A percentile compares a stretch with the other conserved stretches of the same genome.
These are phyloP conservation scores for Cladosporium sphaerospermum DNA, from an alignment of 2,329 filamentous ascomycete genomes.

Conservation along the genomic window DNA sequence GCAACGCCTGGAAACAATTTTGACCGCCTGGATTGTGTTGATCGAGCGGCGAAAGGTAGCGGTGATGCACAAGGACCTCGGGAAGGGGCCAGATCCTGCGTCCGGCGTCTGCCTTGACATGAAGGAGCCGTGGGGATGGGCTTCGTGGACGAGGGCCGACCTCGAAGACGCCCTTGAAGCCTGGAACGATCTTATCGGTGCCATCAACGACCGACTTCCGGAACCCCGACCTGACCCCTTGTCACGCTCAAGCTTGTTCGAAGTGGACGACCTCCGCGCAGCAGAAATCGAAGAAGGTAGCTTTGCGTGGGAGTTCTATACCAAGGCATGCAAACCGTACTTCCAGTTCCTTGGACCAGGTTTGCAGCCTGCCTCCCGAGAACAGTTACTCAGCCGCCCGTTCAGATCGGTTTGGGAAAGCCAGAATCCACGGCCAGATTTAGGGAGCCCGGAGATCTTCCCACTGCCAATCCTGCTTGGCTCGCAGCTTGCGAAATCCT, in stretches of 20 bases:
- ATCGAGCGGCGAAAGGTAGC: slow-evolving; percentile 1
- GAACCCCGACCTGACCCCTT: neutral
- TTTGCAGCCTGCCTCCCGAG: neutral
- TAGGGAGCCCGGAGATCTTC: neutral
- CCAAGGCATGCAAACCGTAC: neutral
- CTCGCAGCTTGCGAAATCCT: neutral
- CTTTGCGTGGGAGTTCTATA: neutral
- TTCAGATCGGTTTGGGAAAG: neutral
- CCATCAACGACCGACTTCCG: neutral
- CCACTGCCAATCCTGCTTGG: slow-evolving; percentile 2
- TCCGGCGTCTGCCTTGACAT: neutral
- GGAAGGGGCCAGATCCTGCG: neutral
- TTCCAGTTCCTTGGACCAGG: neutral
- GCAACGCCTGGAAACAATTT: neutral
- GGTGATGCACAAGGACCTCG: neutral
- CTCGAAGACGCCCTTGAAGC: neutral
- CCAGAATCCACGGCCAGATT: neutral
- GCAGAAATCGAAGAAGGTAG: neutral
- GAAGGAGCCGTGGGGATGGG: neutral
- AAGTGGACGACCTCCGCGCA: neutral
- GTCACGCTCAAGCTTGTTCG: neutral
- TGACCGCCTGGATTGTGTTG: neutral
- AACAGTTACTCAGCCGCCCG: neutral
- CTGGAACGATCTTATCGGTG: neutral
- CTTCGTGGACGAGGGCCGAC: neutral